phyloP scores from a whole-genome alignment of 2,329 filamentous ascomycete species.

The Didymellaceae sp. region DNA sequence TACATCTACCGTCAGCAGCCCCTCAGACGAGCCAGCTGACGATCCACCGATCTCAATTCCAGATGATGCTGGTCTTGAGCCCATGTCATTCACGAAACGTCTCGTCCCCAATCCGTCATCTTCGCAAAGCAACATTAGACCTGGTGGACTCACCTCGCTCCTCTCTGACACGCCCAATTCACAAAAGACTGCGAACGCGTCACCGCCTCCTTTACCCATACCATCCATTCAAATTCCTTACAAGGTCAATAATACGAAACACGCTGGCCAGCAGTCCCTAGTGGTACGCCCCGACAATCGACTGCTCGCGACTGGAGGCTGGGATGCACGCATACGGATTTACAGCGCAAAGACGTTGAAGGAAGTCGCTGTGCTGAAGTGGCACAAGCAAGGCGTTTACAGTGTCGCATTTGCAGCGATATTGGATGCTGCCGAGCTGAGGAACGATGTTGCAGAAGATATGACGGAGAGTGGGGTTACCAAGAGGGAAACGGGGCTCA shows the following conservation, averaged over 20 bases:
- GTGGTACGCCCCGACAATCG: conserved; percentile 78
- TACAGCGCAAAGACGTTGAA: conserved; percentile 82
- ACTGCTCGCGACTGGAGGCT: conserved; percentile 89
- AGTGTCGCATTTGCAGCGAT: conserved; percentile 72
- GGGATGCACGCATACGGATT: conserved; percentile 82
- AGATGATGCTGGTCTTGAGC: background rate
- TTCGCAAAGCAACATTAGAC: background rate
- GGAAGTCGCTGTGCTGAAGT: conserved; percentile 90
- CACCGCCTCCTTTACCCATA: conserved; percentile 12
- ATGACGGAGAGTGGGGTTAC: background rate
- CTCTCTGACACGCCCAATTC: conserved; percentile 21
- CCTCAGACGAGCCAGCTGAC: background rate
- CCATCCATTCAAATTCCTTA: conserved; percentile 53
- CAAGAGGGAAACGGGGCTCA: conserved; percentile 26
- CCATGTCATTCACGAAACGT: conserved; percentile 28
- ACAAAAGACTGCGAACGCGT: background rate
- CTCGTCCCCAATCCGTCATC: conserved; percentile 9
- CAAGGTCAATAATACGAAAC: conserved; percentile 76
- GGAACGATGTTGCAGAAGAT: background rate
- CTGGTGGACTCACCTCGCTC: conserved; percentile 34
- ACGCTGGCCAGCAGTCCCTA: conserved; percentile 87
- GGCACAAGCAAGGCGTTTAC: conserved; percentile 90
- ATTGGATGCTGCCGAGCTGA: conserved; percentile 18
- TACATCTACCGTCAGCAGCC: background rate
- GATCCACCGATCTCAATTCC: conserved; percentile 5